These are phyloP conservation scores for Fusarium nygamai DNA, from an alignment of 2,329 filamentous ascomycete species.

Conservation along the genomic window DNA sequence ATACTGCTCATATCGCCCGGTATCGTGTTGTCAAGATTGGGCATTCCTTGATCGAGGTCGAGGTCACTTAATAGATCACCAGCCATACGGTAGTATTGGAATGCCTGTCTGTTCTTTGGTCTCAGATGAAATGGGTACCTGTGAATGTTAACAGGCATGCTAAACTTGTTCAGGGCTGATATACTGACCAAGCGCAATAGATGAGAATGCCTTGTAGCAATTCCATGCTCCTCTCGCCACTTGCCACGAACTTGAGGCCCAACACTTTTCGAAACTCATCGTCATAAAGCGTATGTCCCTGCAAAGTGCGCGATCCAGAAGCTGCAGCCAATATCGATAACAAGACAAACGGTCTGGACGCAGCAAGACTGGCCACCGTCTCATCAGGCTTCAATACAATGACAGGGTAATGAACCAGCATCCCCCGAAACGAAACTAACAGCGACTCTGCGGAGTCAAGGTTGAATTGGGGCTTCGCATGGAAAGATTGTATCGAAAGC, in stretches of 20 bases:
- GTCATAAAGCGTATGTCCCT: constrained; percentile 64
- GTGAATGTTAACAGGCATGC: neutral
- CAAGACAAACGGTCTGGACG: constrained; percentile 61
- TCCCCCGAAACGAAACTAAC: constrained; percentile 55
- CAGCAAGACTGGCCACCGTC: constrained; percentile 56
- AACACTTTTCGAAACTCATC: constrained; percentile 67
- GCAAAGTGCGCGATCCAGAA: constrained; percentile 58
- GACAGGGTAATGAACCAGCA: constrained; percentile 57
- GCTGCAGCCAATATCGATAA: constrained; percentile 63
- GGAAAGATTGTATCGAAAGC: constrained; percentile 51
- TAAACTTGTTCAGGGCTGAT: too few species aligned
- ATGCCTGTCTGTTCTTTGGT: constrained; percentile 59
- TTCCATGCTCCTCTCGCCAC: constrained; percentile 66
- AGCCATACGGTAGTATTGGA: constrained; percentile 63
- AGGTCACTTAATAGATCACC: constrained; percentile 61
- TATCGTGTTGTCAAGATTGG: neutral
- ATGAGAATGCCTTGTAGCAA: constrained; percentile 66
- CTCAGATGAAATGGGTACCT: constrained; percentile 67
- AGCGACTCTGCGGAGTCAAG: constrained; percentile 61
- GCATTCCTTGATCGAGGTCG: constrained; percentile 56
- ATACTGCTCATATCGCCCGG: constrained; percentile 6
- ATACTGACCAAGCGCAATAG: constrained; percentile 64
- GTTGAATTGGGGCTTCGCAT: constrained; percentile 64
- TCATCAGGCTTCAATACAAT: constrained; percentile 53
- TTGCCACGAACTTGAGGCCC: constrained; percentile 65